Percentiles rank a stretch among this genome's conserved stretches.
Conservation (phyloP, 1,284 basidiomycete species). For the Sphagnurus paluster region DNA sequence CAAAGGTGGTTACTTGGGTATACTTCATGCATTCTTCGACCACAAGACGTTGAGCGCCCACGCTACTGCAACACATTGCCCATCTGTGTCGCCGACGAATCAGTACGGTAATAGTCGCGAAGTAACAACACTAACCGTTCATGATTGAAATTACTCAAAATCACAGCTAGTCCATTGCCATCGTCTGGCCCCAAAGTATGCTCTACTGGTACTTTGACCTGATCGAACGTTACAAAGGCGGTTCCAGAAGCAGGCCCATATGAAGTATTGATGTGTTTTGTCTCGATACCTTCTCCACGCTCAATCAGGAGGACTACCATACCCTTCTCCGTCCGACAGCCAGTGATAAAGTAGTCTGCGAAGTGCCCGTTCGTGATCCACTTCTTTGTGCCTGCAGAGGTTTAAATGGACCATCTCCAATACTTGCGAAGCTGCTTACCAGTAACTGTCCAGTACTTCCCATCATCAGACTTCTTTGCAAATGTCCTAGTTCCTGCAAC, state of each 20-base stretch:
- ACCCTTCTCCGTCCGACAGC: conserved; percentile 62
- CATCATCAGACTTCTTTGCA: conserved; percentile 36
- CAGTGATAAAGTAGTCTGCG: conserved; percentile 57
- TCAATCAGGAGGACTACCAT: conserved; percentile 75
- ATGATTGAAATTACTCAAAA: conserved; percentile 47
- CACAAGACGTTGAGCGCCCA: conserved; percentile 58
- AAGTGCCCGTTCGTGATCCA: conserved; percentile 83
- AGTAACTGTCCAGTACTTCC: conserved; percentile 37
- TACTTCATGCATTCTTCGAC: conserved; percentile 70
- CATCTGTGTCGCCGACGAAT: conserved; percentile 14
- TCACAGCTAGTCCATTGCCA: conserved; percentile 77
- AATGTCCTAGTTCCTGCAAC: conserved; percentile 51
- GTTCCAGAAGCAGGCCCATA: conserved; percentile 75
- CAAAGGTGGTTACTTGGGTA: too few species aligned
- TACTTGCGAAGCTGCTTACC: conserved; percentile 41
- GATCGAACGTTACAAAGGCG: conserved; percentile 80
- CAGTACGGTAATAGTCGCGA: conserved; percentile 1
- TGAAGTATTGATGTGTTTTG: conserved; percentile 77
- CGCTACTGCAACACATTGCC: conserved; percentile 41
- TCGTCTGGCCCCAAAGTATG: conserved; percentile 81
- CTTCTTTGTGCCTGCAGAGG: conserved; percentile 36
- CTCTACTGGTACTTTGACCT: conserved; percentile 77
- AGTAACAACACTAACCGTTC: conserved; percentile 22
- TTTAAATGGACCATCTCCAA: neutral
- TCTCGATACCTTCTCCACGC: conserved; percentile 70